Evolutionary conservation across 2,329 filamentous ascomycete genomes (phyloP).

Genomic region (Aspergillus nomiae): DNA sequence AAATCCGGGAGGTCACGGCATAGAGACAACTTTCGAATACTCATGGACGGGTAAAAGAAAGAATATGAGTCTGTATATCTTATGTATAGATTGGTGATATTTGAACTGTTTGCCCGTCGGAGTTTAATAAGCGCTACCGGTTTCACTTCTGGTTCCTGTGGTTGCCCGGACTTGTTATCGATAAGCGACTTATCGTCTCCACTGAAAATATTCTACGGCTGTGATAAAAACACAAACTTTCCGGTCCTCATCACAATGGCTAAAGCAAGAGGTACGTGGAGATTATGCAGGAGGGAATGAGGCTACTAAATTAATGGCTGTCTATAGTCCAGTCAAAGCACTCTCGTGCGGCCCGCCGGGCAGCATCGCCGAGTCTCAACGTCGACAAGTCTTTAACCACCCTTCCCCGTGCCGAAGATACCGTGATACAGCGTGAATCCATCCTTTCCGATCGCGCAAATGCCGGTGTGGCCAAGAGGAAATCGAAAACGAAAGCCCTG

Average conservation of each 20-base stretch:
- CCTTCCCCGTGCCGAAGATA: conserved; percentile 43
- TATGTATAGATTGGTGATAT: neutral
- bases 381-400: conserved; percentile 53
- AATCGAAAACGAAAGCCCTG: conserved; percentile 48
- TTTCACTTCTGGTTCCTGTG: conserved; percentile 29
- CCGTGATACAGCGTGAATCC: conserved; percentile 44
- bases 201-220: conserved; percentile 25
- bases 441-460: conserved; percentile 52
- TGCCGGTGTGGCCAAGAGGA: conserved; percentile 57
- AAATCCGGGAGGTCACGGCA: conserved; percentile 19
- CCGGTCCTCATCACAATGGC: conserved; percentile 33
- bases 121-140: conserved; percentile 15
- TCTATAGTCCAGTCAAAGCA: conserved; percentile 53
- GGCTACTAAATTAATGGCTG: conserved; percentile 8
- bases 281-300: neutral
- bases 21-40: conserved; percentile 19
- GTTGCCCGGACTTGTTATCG: conserved; percentile 39
- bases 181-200: conserved; percentile 34
- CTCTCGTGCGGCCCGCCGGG: conserved; percentile 62
- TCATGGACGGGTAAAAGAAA: conserved; percentile 17
- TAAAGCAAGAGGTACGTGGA: conserved; percentile 38
- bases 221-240: neutral
- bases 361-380: conserved; percentile 56
- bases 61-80: neutral
- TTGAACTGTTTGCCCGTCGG: conserved; percentile 1